These are phyloP conservation scores for Malassezia equina DNA, from an alignment of 1,284 basidiomycete genomes.

Conservation along the genomic window DNA sequence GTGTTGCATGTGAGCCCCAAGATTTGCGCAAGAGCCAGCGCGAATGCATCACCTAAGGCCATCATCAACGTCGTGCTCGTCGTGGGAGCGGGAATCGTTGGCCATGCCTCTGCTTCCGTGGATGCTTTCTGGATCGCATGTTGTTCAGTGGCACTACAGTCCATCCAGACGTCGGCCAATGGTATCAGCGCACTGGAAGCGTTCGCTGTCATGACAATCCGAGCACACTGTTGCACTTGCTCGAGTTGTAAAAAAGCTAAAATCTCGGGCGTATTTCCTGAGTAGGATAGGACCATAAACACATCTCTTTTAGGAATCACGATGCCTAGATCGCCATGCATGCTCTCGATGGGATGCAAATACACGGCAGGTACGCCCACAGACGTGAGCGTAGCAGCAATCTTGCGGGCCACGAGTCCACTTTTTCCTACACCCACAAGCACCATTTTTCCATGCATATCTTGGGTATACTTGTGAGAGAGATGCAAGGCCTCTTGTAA, in stretches of 20 bases:
- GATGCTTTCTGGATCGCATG: background rate
- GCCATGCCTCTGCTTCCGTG: slow-evolving; percentile 23
- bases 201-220: slow-evolving; percentile 47
- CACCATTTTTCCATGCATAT: slow-evolving; percentile 45
- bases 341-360: slow-evolving; percentile 48
- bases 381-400: slow-evolving; percentile 33
- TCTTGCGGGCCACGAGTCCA: slow-evolving; percentile 42
- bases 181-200: slow-evolving; percentile 40
- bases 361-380: slow-evolving; percentile 48
- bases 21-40: slow-evolving; percentile 34
- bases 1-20: slow-evolving; percentile 24
- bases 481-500: slow-evolving; percentile 25
- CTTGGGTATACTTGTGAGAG: slow-evolving; percentile 23
- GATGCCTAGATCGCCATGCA: slow-evolving; percentile 50
- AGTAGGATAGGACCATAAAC: slow-evolving; percentile 34
- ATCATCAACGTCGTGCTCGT: slow-evolving; percentile 48
- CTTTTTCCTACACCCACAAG: slow-evolving; percentile 50
- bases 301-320: slow-evolving; percentile 19
- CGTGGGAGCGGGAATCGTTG: slow-evolving; percentile 47
- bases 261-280: slow-evolving; percentile 48
- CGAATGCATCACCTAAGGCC: slow-evolving; percentile 49
- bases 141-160: slow-evolving; percentile 21
- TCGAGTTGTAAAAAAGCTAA: slow-evolving; percentile 45
- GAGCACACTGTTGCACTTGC: slow-evolving; percentile 35
- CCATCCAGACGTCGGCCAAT: slow-evolving; percentile 45